Base-by-base conservation (phyloP, 176 grass and related monocot species). In the Poa annua region DNA sequence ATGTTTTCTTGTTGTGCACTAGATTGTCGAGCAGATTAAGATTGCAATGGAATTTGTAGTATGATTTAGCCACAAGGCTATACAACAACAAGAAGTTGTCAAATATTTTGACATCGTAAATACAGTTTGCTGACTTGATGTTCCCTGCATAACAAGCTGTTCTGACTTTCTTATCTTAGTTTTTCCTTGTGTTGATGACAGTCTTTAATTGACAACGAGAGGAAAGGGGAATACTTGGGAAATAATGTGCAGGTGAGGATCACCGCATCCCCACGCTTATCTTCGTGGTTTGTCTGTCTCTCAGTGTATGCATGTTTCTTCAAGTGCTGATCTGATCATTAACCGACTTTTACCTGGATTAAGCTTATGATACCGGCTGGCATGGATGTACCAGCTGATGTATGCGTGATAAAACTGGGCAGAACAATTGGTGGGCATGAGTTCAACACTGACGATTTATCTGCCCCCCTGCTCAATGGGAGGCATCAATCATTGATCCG, bases 121-220 rank as follows among this genome's bases (percentile, higher is more conserved):
- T 64, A 63, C 76, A 77, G 56, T 76, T 76, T 88, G 24, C 48
- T 67, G 60, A 63, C 26, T 63, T 16, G 5, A 63, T 63, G 59
- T 74, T 88, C 50, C 57, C n/a, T 83, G 66, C 59, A 56, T 80
- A 84, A 47, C 63, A 74, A 66, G 41, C 17, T 75, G 41, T 42
- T 74, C 39, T 84, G 39, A 47, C 60, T 80, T 67, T 71, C 34
- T 65, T 86, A 49, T 19, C 56, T 15, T 33, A 33, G 5, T 2
- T 15, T 32, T 21, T 66, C 9, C 36, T 80, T 73, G 79, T 52
- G 60, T 86, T 84, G 36, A 56, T 88, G 64, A 54, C 81, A 94
- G 92, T 88, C 76, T 82, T 84, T 94, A 61, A 68, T 94, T 81
- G 79, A 91, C 60, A 91, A 87, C 86, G 92, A 94, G 80, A 84